phyloP scores from a whole-genome alignment of 2,329 filamentous ascomycete genomes.

The Cladosporium colombiae region DNA sequence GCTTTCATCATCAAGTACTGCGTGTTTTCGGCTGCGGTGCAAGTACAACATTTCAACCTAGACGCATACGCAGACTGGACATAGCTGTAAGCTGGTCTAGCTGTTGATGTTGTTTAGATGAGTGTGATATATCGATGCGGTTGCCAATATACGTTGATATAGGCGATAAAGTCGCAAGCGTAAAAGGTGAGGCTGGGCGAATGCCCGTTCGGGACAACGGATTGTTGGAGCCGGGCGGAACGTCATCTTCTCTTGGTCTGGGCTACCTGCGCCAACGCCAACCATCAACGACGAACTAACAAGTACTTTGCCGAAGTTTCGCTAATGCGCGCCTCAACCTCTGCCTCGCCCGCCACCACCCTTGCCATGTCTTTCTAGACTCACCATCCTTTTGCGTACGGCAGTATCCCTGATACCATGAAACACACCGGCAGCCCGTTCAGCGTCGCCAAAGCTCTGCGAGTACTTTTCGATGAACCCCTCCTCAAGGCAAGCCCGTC shows the following conservation, averaged over 20 bases:
- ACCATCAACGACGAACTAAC: conserved; percentile 1
- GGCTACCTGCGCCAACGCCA: background rate
- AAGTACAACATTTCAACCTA: too few species aligned
- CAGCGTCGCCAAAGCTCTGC: conserved; percentile 33
- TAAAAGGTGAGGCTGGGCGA: background rate
- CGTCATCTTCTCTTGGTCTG: background rate
- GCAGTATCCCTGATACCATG: conserved; percentile 23
- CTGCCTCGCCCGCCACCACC: background rate
- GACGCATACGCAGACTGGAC: background rate
- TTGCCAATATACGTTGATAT: background rate
- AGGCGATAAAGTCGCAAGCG: background rate
- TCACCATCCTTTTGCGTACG: background rate
- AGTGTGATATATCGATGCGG: background rate
- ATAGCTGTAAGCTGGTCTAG: background rate
- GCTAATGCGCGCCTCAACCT: background rate
- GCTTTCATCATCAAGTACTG: too few species aligned
- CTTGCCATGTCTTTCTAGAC: background rate
- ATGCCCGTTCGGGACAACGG: background rate
- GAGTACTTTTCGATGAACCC: conserved; percentile 29
- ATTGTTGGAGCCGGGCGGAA: background rate
- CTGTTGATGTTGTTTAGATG: background rate
- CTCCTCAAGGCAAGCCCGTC: conserved; percentile 16
- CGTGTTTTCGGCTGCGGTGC: too few species aligned
- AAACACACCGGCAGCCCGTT: conserved; percentile 33
- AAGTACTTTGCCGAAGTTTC: conserved; percentile 7